Evolutionary conservation across 768 basidiomycete species (phyloP), one percentile per base, ranked within the genome.

Genomic region (Russula compacta): DNA sequence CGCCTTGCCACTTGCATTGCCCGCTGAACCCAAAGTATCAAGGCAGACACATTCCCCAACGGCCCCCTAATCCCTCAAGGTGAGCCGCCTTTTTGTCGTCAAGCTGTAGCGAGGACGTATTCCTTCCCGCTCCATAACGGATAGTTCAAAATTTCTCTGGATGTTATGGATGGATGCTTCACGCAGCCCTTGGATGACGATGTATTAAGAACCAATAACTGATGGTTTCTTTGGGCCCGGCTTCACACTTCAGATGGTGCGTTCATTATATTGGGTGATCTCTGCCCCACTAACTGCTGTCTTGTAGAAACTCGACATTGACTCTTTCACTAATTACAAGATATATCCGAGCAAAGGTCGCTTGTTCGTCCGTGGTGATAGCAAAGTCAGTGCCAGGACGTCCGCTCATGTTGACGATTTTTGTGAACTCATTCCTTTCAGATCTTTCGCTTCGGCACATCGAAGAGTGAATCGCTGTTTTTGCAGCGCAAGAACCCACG

Each of bases 401-500:
- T 21, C 33, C 7, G 10, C 8, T 32, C n/a, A 6, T 57, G 19
- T 43, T 44, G 47, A 33, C n/a, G 43, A 2, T 12, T 21, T 48
- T 6, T 58, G 5, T 44, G 46, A 63, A 58, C 33, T 21, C 29
- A 40, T 7, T 7, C 7, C 21, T 17, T 14, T 39, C 70, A 95
- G 93, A 83, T 93, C 74, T 98, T 95, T 89, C 92, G 95, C 75
- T 98, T 98, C 78, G 81, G 87, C 68, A 80, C 76, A 73, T 90
- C 91, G 66, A 98, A 98, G 84, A 90, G 85, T 72, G 83, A 94
- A 64, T 98, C 95, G 63, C 88, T 99, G 67, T 98, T 98, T 86
- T 80, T 90, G 61, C 97, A 99, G 77, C 91, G 95, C 80, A 99
- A 99, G 82, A 98, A 99, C 82, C 97, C 97, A 55, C 92, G 97